Base-by-base conservation (phyloP, 2,329 filamentous ascomycete genomes). In the Exserohilum turcica region DNA sequence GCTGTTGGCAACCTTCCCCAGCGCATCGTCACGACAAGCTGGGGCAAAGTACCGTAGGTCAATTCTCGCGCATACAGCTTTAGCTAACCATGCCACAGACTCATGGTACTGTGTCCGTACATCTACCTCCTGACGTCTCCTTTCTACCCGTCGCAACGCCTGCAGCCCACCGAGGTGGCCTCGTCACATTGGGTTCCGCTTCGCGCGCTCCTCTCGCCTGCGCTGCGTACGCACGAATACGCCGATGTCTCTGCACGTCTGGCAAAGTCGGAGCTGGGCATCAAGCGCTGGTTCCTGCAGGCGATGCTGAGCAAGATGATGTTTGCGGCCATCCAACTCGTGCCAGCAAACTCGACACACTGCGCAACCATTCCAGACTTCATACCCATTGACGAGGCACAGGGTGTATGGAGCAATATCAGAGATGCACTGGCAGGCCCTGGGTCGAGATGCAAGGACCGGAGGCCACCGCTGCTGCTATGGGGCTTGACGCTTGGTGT, bases 401-500 rank as follows among this genome's bases (percentile, higher is more conserved):
- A 48, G 7, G 52, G 59, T 4, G 0, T 51, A 1, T 6, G 64
- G 2, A 59, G 48, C 8, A 63, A 60, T 3, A 24, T 65, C 0
- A 60, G 52, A 47, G 61, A 66, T 5, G 45, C 59, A 13, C n/a
- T 69, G 18, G 35, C 29, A 19, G 59, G 63, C 42, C 50, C 54
- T 45, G 50, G 58, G 18, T 72, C 39, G 31, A 43, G 73, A 65
- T 65, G 73, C 57, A 76, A 58, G 73, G 52, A 59, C 19, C 55
- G 52, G 7, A 67, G 69, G 71, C 68, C 68, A n/a, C 83, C 85
- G 2, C 74, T 89, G 1, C 72, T 88, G 9, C 81, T 89, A 1
- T 90, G 87, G 87, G 87, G 87, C 0, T 70, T 90, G 29, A 89
- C 87, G 0, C 76, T 89, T 1, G 86, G 86, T 5, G 83, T 90